Evolutionary conservation across 129 eudicot species (phyloP), one percentile per base, ranked within the genome.

Genomic region (Artemisia annua): DNA sequence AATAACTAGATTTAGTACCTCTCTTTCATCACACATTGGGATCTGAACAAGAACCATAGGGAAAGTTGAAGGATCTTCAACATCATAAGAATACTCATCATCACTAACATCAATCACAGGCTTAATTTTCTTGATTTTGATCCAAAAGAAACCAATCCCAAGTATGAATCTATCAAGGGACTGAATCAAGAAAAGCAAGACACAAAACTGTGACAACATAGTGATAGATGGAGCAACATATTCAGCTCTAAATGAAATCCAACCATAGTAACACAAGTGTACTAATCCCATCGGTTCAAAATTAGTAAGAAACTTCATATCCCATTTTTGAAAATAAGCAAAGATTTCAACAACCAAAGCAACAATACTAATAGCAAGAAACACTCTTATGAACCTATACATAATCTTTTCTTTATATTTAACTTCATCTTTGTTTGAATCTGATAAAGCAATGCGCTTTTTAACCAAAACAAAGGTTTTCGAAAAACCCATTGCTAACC

Each of bases 21-120:
- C 97, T 81, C 81, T 83, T 81, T 92, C 97, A 83, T 92, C 85
- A 70, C 97, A 86, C 97, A 92, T 92, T 30, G 98, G 98, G 80
- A 92, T 87, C 87, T 92, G 98, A 64, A 92, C 96, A 82, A 92
- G 95, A 80, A 92, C 96, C 96, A 87, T 92, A 0, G 98, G 98
- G 68, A 79, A 92, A 62, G 63, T 75, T 22, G 73, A 66, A 49
- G 82, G 79, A 83, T 87, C 92, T 54, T 90, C 97, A 74, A 85
- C 16, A 61, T 93, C 98, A 70, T 18, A 74, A 11, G 71, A 57
- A 39, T 39, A 39, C 19, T 84, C 82, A 14, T 70, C 87, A n/a
- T 69, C 88, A 71, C 63, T 51, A 49, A 61, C n/a, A 3, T 73
- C 79, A 24, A 90, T 67, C 49, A 35, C 73, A 19, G 98, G 98